A percentile compares a stretch with the other conserved stretches of the same genome.
Conservation (phyloP, 2,329 filamentous ascomycete genomes). For the Trichoderma sp. region DNA sequence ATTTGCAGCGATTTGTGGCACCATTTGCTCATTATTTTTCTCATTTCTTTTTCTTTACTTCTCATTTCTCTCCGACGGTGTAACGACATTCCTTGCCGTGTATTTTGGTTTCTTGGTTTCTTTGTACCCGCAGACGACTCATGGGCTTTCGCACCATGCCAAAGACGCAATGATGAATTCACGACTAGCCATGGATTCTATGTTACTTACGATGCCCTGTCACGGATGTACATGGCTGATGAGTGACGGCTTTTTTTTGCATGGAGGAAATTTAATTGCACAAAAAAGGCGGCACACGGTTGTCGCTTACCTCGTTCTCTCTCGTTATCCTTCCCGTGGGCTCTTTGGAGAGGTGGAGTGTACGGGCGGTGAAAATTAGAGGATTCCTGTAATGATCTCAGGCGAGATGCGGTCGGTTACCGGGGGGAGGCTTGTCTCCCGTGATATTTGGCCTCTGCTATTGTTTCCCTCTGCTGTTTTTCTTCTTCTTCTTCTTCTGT, state of each 20-base stretch:
- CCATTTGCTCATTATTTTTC: background rate
- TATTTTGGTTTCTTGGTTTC: conserved; percentile 26
- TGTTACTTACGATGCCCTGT: conserved; percentile 34
- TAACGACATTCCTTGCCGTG: conserved; percentile 22
- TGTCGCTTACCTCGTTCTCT: conserved; percentile 24
- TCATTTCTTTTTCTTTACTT: background rate
- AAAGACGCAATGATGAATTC: conserved; percentile 37
- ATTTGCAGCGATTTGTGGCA: conserved; percentile 20
- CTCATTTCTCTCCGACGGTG: conserved; percentile 11
- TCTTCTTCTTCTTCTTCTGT: conserved; percentile 21
- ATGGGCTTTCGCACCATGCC: conserved; percentile 28
- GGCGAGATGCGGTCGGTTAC: conserved; percentile 33
- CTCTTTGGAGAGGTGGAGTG: conserved; percentile 29
- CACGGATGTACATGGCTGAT: conserved; percentile 43
- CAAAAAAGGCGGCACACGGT: conserved; percentile 28
- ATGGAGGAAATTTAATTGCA: conserved; percentile 38
- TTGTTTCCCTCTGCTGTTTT: background rate
- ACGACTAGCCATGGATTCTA: conserved; percentile 36
- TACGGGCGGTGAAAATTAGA: conserved; percentile 32
- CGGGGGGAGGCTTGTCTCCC: conserved; percentile 22
- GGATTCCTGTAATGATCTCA: conserved; percentile 39
- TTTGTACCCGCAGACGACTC: conserved; percentile 32
- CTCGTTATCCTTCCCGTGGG: conserved; percentile 23
- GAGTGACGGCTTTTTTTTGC: conserved; percentile 41
- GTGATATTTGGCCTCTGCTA: conserved; percentile 26